phyloP scores from a whole-genome alignment of 2,329 filamentous ascomycete genomes.

The Colletotrichum australisinense region DNA sequence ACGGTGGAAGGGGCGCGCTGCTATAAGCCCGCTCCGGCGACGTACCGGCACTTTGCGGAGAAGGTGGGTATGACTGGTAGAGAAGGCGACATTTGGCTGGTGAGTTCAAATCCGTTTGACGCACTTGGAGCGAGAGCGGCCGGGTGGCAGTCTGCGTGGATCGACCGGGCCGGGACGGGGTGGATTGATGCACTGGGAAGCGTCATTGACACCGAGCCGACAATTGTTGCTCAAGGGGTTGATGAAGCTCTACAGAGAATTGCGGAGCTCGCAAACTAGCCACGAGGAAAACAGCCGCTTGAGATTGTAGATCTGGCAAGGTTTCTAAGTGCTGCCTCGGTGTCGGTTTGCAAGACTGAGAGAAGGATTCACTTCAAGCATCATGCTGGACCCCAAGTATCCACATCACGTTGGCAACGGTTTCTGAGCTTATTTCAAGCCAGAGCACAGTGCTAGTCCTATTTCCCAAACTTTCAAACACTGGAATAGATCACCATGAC shows the following conservation, averaged over 20 bases:
- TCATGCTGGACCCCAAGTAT: background rate
- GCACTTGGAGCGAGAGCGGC: constrained; percentile 70
- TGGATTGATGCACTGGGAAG: constrained; percentile 74
- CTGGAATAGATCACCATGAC: background rate
- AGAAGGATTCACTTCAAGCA: background rate
- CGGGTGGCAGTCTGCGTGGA: constrained; percentile 74
- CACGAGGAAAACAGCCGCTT: background rate
- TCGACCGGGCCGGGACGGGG: constrained; percentile 70
- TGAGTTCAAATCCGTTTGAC: constrained; percentile 81
- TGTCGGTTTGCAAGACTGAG: background rate
- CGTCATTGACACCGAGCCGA: constrained; percentile 59
- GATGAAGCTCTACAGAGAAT: constrained; percentile 64
- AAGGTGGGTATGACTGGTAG: constrained; percentile 58
- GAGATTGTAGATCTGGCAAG: background rate
- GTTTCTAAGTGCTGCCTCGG: background rate
- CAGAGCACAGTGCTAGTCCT: background rate
- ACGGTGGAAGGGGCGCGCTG: constrained; percentile 69
- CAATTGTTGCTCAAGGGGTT: constrained; percentile 64
- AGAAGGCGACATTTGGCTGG: constrained; percentile 70
- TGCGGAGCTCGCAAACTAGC: constrained; percentile 14
- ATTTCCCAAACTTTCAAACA: background rate
- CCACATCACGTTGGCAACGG: background rate
- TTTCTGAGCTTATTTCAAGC: background rate
- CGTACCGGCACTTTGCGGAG: constrained; percentile 70
- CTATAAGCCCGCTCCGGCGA: constrained; percentile 74